phyloP scores from a whole-genome alignment of 2,329 filamentous ascomycete genomes.

The Venturia carpophila region DNA sequence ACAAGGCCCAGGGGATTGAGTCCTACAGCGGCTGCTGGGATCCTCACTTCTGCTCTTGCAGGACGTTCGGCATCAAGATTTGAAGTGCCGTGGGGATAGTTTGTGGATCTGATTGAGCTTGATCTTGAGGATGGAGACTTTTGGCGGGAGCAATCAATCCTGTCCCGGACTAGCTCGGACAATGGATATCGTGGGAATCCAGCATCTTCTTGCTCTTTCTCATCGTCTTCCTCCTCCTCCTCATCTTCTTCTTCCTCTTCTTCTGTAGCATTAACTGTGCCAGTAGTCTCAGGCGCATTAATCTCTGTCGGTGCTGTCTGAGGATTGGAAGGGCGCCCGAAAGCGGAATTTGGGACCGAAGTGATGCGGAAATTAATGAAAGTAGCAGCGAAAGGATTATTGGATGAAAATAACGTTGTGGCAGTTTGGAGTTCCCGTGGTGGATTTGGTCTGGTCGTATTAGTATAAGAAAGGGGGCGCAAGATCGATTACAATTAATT shows the following conservation, averaged over 20 bases:
- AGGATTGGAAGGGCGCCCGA: neutral
- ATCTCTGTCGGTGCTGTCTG: neutral
- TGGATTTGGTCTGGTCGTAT: neutral
- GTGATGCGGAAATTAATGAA: too few species aligned
- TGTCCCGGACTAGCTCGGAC: neutral
- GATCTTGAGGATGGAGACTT: neutral
- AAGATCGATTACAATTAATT: neutral
- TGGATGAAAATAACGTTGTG: neutral
- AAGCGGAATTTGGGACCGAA: neutral
- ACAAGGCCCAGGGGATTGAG: neutral
- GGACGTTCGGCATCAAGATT: neutral
- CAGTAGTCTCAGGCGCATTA: neutral
- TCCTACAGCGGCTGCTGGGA: neutral
- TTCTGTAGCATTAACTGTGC: neutral
- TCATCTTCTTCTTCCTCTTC: neutral
- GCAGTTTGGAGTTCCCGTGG: neutral
- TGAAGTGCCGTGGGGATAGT: neutral
- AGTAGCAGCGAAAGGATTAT: neutral
- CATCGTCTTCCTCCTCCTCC: neutral
- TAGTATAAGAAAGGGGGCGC: neutral
- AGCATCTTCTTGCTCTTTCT: too few species aligned
- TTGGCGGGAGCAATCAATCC: neutral
- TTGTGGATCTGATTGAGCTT: conserved; percentile 3
- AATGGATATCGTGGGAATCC: neutral
- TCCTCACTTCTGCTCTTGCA: neutral